Conservation (phyloP, 176 grass and related monocot species). For the Secale cereale region DNA sequence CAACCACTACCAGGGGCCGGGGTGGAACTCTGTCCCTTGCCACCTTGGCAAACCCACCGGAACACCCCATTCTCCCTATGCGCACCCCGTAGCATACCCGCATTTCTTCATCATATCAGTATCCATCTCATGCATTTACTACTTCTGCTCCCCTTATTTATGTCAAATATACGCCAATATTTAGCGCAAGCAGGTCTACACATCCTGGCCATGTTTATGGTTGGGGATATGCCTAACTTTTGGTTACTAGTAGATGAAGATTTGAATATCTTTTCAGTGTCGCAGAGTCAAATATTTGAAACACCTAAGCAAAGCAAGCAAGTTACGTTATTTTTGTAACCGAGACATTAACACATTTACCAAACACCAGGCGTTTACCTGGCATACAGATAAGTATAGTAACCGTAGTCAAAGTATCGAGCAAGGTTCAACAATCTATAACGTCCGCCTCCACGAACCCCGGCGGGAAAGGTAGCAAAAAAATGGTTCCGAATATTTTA, state of each 20-base stretch:
- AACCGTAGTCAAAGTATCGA: neutral
- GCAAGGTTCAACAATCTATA: neutral
- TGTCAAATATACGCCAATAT: neutral
- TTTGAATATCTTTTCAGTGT: neutral
- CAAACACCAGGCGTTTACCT: neutral
- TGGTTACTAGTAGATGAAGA: neutral
- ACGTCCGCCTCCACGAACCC: neutral
- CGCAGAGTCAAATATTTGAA: neutral
- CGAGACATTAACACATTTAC: neutral
- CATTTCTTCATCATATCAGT: neutral
- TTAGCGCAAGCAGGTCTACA: neutral
- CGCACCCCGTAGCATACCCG: neutral
- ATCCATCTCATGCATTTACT: neutral
- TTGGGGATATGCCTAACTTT: neutral
- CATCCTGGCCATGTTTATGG: neutral
- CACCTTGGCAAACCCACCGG: constrained; percentile 68
- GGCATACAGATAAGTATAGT: neutral
- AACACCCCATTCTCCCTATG: constrained; percentile 18
- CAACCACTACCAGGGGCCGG: constrained; percentile 17
- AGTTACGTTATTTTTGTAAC: neutral
- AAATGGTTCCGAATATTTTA: neutral
- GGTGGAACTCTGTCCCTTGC: constrained; percentile 50
- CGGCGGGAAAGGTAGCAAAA: neutral
- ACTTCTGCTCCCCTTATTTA: neutral
- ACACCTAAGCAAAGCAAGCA: too few relatives aligned